These are phyloP conservation scores for Vinca minor DNA, from an alignment of 257 asterid genomes.

Conservation along the genomic window DNA sequence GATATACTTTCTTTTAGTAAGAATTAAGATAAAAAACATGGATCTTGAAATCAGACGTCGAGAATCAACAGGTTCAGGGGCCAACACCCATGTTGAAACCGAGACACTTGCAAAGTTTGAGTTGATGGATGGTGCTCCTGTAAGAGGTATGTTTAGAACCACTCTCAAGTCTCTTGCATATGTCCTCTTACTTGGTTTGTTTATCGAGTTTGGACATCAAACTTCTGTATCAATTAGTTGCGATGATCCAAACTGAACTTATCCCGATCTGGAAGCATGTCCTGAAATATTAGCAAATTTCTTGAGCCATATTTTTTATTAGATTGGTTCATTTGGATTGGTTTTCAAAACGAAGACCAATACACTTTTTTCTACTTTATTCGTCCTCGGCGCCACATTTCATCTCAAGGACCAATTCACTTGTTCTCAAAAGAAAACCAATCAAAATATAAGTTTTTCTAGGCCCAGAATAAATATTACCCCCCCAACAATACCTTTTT, in stretches of 20 bases:
- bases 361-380: too few species aligned
- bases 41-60: conserved; percentile 95
- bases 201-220: too few species aligned
- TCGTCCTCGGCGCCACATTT: too few species aligned
- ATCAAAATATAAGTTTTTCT: too few species aligned
- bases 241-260: background rate
- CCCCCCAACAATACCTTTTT: background rate
- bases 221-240: background rate
- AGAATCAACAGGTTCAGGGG: conserved; percentile 93
- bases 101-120: conserved; percentile 98
- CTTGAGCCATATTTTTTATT: too few species aligned
- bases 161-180: background rate
- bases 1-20: conserved; percentile 87
- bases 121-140: conserved; percentile 99
- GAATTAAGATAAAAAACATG: conserved; percentile 97
- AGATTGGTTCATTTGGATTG: too few species aligned
- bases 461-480: too few species aligned
- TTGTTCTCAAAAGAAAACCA: too few species aligned
- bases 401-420: too few species aligned
- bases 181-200: background rate
- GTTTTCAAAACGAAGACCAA: too few species aligned
- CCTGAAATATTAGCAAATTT: too few species aligned
- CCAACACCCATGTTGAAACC: conserved; percentile 95
- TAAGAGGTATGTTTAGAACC: conserved; percentile 50
- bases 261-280: too few species aligned